Percentiles rank a stretch among this genome's conserved stretches.
Evolutionary conservation across 179 eudicot species (phyloP).

Genomic region (Gypsophila paniculata): DNA sequence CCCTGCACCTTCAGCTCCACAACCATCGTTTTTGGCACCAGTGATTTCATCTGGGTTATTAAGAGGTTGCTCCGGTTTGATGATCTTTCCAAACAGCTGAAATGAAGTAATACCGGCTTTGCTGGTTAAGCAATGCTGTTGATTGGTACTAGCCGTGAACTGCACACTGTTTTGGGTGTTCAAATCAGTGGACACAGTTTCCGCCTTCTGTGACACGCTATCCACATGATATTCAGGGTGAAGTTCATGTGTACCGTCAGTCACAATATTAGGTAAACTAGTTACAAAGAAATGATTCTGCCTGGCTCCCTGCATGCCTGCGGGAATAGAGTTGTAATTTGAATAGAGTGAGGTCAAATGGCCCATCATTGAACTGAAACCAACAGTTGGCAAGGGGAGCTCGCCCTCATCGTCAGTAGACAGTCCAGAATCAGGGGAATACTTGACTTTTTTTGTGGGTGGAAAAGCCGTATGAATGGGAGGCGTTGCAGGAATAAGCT

Average conservation of each 20-base stretch:
- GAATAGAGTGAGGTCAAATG: slow-evolving; percentile 34
- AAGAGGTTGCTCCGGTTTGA: slow-evolving; percentile 29
- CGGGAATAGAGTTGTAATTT: slow-evolving; percentile 46
- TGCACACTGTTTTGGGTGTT: slow-evolving; percentile 48
- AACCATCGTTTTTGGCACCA: slow-evolving; percentile 25
- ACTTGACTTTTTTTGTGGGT: slow-evolving; percentile 40
- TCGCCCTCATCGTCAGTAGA: slow-evolving; percentile 38
- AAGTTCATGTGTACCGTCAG: slow-evolving; percentile 24
- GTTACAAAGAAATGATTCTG: slow-evolving; percentile 38
- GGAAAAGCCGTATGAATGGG: slow-evolving; percentile 38
- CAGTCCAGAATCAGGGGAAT: slow-evolving; percentile 28
- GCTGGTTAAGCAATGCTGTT: slow-evolving; percentile 20
- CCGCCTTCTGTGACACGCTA: slow-evolving; percentile 20
- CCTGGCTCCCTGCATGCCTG: slow-evolving; percentile 99
- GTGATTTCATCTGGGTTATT: slow-evolving; percentile 24
- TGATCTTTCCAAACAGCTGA: slow-evolving; percentile 63
- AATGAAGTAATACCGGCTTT: slow-evolving; percentile 37
- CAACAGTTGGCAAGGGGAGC: slow-evolving; percentile 32
- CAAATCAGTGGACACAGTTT: slow-evolving; percentile 43
- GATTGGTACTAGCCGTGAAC: slow-evolving; percentile 23
- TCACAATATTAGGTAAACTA: slow-evolving; percentile 26
- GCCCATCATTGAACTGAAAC: slow-evolving; percentile 36
- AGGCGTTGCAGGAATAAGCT: slow-evolving; percentile 34
- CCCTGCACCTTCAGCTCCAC: slow-evolving; percentile 25
- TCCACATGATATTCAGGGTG: slow-evolving; percentile 20